A percentile compares a stretch with the other conserved stretches of the same genome.
Evolutionary conservation across 2,329 filamentous ascomycete species (phyloP).

Genomic region (Lachnellula arida): DNA sequence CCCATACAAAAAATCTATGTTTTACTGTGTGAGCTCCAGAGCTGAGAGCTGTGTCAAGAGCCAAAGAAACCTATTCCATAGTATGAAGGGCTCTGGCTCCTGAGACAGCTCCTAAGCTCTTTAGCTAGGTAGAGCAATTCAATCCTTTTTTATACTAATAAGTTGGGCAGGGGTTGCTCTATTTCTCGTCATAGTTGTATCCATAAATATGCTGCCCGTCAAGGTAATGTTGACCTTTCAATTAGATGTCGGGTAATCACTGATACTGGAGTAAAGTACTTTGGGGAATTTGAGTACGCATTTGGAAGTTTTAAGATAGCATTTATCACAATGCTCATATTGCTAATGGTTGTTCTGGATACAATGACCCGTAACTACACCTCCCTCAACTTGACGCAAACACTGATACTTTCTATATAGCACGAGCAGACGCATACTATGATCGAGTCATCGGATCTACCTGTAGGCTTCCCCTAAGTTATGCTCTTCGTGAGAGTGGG

Average conservation of each 20-base stretch:
- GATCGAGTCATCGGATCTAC: constrained; percentile 32
- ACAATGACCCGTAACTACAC: constrained; percentile 33
- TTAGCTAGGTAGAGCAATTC: too few species aligned
- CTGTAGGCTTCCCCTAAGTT: constrained; percentile 25
- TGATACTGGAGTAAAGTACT: constrained; percentile 15
- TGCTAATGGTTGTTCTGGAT: constrained; percentile 37
- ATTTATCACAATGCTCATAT: constrained; percentile 34
- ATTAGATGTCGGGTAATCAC: background rate
- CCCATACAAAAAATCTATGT: too few species aligned
- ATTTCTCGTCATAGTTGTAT: constrained; percentile 34
- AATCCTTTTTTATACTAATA: too few species aligned
- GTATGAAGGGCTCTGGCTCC: too few species aligned
- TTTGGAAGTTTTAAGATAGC: constrained; percentile 36
- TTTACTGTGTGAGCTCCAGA: too few species aligned
- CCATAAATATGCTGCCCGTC: constrained; percentile 36
- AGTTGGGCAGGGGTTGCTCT: constrained; percentile 27
- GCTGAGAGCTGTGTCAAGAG: too few species aligned
- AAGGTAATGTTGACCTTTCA: constrained; percentile 25
- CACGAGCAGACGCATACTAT: constrained; percentile 35
- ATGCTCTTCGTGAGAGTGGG: background rate
- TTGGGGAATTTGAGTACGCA: constrained; percentile 37
- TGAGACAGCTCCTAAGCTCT: too few species aligned
- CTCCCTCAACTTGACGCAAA: background rate
- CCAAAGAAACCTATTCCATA: too few species aligned
- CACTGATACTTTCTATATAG: constrained; percentile 22